Base-by-base conservation (phyloP, 768 basidiomycete species). In the Amanita molliuscula region DNA sequence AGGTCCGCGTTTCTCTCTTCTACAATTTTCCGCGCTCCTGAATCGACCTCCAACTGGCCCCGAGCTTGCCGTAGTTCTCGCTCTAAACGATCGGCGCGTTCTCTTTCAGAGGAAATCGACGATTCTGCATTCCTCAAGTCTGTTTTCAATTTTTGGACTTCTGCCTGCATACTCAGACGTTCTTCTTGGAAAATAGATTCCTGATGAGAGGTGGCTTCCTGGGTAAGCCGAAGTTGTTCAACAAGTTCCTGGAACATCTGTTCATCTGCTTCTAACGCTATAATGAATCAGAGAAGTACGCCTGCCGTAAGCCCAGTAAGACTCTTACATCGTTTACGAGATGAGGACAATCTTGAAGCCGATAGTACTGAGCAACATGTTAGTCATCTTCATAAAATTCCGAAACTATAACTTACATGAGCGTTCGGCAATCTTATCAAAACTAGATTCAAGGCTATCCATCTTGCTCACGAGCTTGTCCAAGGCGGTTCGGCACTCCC, bases 361-460 rank as follows among this genome's bases (percentile, higher is more conserved):
- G 88, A 90, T 34, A 90, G 72, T 31, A 92, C 89, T 90, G 47
- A 52, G 29, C 29, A 52, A 47, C 42, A 51, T 10, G 37, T 50
- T 34, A 47, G 38, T n/a, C 31, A 48, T 28, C 21, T 29, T 38
- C 45, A 42, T 44, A 8, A 43, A 51, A 51, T 20, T 15, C 35
- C 40, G 40, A 25, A 33, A 15, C 6, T 37, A 53, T 5, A 20
- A 73, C 88, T 50, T 61, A 91, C 91, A 63, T 52, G 88, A 88
- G 42, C 85, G 78, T 61, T 93, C 89, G 3, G 88, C 85, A 57
- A 94, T 84, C 54, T 81, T 77, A 57, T 94, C 92, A 59, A 96
- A 93, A 1, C 84, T 84, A 0, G 77, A 62, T 61, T 89, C 84
- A 10, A 94, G 70, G 21, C 70, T 74, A 53, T 95, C 89, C 81